Evolutionary conservation across 208 protist species (phyloP).

Genomic region (Phytomonas sp.): DNA sequence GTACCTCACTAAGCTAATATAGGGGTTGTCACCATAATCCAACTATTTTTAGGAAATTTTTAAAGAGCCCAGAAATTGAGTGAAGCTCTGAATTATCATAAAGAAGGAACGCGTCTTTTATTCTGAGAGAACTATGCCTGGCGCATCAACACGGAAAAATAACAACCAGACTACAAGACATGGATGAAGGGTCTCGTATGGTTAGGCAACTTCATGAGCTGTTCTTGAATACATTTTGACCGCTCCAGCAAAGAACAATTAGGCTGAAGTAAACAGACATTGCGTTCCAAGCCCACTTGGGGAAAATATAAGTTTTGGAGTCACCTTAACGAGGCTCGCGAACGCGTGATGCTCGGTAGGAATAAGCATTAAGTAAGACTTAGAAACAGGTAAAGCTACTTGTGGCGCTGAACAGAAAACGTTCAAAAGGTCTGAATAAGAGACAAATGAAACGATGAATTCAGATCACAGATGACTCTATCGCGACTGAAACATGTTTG

Average conservation of each 20-base stretch:
- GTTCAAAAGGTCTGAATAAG: no score
- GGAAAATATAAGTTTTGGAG: neutral
- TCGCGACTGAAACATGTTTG: neutral
- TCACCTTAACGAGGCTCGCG: neutral
- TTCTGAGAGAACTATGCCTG: neutral
- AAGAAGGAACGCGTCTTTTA: neutral
- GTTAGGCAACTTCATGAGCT: neutral
- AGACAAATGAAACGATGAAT: neutral
- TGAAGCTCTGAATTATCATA: no score
- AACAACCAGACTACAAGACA: neutral
- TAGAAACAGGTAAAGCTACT: no score
- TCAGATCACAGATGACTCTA: neutral
- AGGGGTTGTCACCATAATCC: neutral
- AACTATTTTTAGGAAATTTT: neutral
- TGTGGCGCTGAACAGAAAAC: no score
- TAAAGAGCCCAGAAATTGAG: no score
- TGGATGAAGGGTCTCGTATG: neutral
- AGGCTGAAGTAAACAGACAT: neutral
- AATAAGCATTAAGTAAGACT: neutral
- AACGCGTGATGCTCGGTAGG: neutral
- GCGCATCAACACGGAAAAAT: neutral
- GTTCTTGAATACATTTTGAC: neutral
- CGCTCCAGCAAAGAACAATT: neutral
- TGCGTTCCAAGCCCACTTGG: neutral
- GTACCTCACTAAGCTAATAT: neutral